Conservation (phyloP, 2,329 filamentous ascomycete species). For the Dothiorella sarmentorum region DNA sequence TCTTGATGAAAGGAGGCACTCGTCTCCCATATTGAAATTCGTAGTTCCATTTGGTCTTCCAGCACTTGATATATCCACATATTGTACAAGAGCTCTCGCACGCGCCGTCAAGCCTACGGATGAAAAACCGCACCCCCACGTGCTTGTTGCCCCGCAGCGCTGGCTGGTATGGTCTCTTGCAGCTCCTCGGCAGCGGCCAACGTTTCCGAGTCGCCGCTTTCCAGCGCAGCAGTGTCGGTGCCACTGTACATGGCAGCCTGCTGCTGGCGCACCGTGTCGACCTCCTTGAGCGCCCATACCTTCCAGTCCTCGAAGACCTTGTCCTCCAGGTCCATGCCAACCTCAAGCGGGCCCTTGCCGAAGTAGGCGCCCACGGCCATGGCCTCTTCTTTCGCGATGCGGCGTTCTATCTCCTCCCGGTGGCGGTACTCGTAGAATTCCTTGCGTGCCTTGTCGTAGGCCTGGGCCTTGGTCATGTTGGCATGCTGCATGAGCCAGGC, state of each 20-base stretch:
- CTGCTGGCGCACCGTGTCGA: constrained; percentile 47
- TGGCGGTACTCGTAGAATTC: constrained; percentile 89
- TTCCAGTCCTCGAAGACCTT: constrained; percentile 80
- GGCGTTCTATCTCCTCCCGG: constrained; percentile 74
- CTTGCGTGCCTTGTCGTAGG: constrained; percentile 82
- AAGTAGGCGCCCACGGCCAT: constrained; percentile 83
- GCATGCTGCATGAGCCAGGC: constrained; percentile 67
- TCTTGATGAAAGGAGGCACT: too few relatives aligned
- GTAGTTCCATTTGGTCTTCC: background rate
- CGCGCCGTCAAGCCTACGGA: constrained; percentile 24
- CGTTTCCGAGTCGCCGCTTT: constrained; percentile 22
- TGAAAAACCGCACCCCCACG: constrained; percentile 37
- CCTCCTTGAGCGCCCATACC: constrained; percentile 63
- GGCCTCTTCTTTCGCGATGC: constrained; percentile 85
- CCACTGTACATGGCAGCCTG: constrained; percentile 44
- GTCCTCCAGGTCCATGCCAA: constrained; percentile 81
- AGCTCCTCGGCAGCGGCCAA: constrained; percentile 37
- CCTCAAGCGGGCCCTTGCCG: constrained; percentile 68
- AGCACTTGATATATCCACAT: constrained; percentile 12
- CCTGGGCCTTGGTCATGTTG: constrained; percentile 59
- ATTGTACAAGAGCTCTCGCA: background rate
- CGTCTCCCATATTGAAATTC: too few relatives aligned
- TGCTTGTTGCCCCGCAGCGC: constrained; percentile 33
- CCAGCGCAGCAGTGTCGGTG: constrained; percentile 29
- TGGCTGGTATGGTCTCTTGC: constrained; percentile 29